These are phyloP conservation scores for Thinopyrum elongatum DNA, from an alignment of 176 grass and related monocot genomes.

Conservation along the genomic window DNA sequence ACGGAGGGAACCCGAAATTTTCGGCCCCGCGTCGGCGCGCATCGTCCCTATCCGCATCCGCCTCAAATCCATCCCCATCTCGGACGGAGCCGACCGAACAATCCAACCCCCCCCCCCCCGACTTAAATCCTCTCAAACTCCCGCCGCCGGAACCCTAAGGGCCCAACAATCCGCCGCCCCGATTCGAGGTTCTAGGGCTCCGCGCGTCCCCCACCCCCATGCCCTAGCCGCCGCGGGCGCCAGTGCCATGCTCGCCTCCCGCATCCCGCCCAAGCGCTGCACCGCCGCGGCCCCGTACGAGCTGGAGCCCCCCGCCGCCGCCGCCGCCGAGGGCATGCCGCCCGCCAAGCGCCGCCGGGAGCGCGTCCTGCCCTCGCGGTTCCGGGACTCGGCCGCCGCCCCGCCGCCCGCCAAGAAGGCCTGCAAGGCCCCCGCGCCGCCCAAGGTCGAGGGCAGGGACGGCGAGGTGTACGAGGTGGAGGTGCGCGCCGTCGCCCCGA, in stretches of 20 bases:
- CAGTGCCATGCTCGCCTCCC: constrained; percentile 45
- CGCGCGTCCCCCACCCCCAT: background rate
- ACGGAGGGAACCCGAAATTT: constrained; percentile 44
- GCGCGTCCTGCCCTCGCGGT: constrained; percentile 51
- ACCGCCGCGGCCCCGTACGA: constrained; percentile 32
- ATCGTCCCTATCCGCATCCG: background rate
- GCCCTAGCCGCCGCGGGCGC: constrained; percentile 29
- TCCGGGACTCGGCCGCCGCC: constrained; percentile 30
- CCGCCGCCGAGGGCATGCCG: constrained; percentile 26
- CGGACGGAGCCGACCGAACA: background rate
- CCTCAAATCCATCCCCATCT: background rate
- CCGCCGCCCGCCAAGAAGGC: constrained; percentile 18
- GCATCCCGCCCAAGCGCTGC: constrained; percentile 68
- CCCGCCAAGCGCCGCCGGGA: constrained; percentile 53
- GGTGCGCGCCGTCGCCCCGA: constrained; percentile 3
- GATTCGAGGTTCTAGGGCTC: constrained; percentile 21
- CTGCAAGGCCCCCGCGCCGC: background rate
- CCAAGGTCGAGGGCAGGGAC: background rate
- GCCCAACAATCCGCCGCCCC: background rate
- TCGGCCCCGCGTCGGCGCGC: constrained; percentile 7
- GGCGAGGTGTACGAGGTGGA: constrained; percentile 38
- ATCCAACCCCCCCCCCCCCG: background rate
- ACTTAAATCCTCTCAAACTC: constrained; percentile 21
- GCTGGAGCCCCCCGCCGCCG: background rate
- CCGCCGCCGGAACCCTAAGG: constrained; percentile 35